Percentiles rank a stretch among this genome's conserved stretches.
Evolutionary conservation across 139 green algal genomes (phyloP).

Genomic region (Diplosphaera chodatii): DNA sequence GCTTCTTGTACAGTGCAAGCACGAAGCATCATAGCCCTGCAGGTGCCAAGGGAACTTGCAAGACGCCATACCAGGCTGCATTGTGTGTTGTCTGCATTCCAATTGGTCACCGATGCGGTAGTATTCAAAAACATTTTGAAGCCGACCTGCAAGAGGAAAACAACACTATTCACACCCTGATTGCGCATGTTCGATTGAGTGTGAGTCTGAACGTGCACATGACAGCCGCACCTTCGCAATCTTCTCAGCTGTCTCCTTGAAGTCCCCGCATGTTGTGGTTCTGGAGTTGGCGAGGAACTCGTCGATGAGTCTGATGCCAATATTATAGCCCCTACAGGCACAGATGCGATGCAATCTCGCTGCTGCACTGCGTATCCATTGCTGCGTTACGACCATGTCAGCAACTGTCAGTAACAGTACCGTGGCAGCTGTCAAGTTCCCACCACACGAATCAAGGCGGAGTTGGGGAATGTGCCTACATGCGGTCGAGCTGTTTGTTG

Average conservation of each 20-base stretch:
- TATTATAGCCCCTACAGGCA: constrained; percentile 83
- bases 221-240: constrained; percentile 59
- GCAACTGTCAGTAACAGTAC: too few species aligned
- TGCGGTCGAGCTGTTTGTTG: constrained; percentile 94
- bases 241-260: constrained; percentile 72
- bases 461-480: too few species aligned
- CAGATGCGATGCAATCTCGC: constrained; percentile 66
- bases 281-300: constrained; percentile 91
- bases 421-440: too few species aligned
- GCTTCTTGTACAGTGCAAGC: too few species aligned
- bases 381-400: too few species aligned
- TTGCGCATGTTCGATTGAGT: not conserved
- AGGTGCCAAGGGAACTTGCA: not conserved
- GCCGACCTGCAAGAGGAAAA: constrained; percentile 24
- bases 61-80: constrained; percentile 67
- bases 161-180: too few species aligned
- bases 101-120: constrained; percentile 61
- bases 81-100: constrained; percentile 75
- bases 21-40: too few species aligned
- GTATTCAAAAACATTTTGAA: constrained; percentile 92
- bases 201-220: not conserved
- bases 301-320: constrained; percentile 88
- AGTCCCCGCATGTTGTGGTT: constrained; percentile 62
- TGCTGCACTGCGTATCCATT: not conserved
- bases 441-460: too few species aligned